These are phyloP conservation scores for Mallotus japonicus DNA, from an alignment of 441 rosid genomes.

Conservation along the genomic window DNA sequence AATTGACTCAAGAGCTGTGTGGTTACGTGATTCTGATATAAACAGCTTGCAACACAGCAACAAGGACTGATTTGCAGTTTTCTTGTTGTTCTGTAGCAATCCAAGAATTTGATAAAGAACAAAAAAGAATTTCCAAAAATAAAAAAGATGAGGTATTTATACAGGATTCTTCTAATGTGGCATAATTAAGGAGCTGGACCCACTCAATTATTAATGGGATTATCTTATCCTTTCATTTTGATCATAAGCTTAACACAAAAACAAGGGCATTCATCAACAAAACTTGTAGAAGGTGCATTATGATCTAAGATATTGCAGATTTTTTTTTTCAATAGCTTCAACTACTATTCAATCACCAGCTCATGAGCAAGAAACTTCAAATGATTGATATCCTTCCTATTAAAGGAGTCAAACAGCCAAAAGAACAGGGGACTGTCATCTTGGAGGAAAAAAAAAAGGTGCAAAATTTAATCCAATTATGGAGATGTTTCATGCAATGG, in stretches of 20 bases:
- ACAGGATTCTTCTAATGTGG: background rate
- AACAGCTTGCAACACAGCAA: slow-evolving; percentile 61
- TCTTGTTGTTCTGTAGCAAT: slow-evolving; percentile 29
- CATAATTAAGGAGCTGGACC: too few relatives aligned
- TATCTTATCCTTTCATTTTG: background rate
- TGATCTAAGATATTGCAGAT: background rate
- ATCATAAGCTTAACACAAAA: background rate
- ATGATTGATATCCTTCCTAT: background rate
- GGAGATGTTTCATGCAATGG: background rate
- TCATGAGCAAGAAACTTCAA: background rate
- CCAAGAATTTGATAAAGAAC: background rate
- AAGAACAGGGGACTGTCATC: background rate
- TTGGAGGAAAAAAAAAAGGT: background rate
- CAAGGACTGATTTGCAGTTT: slow-evolving; percentile 29
- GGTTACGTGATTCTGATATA: slow-evolving; percentile 55
- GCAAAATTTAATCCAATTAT: background rate
- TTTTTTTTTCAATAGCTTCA: background rate
- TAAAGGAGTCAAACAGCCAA: background rate
- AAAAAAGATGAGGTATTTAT: background rate
- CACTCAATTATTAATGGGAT: background rate
- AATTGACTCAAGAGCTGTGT: slow-evolving; percentile 40
- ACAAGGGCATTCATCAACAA: background rate
- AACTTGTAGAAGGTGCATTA: background rate
- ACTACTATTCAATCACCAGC: background rate
- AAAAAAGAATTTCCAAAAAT: background rate